Evolutionary conservation across 768 basidiomycete species (phyloP), one percentile per base, ranked within the genome.

Genomic region (Trametes gibbosa): DNA sequence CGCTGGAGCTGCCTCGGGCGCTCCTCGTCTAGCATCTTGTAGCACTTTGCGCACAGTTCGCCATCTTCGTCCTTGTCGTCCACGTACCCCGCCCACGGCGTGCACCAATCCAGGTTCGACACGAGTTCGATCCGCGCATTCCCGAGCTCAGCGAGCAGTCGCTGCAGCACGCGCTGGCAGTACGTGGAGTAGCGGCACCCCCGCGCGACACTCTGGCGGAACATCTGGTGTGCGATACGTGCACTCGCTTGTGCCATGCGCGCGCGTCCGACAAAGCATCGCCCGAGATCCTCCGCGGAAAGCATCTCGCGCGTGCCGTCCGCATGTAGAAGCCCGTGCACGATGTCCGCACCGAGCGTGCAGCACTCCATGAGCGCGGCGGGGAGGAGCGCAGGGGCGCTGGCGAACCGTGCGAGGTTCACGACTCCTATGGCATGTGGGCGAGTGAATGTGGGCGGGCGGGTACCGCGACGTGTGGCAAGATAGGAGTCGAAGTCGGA

Each of bases 291-390:
- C 21, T 63, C 65, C 10, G 53, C 21, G 2, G 56, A 40, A 14
- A 65, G 59, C 23, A 24, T 47, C 46, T 65, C 65, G 32, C 39
- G 41, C 8, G 49, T 35, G 19, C 65, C 61, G 21, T 63, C 62
- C 1, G 41, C 39, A 6, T 50, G 49, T 12, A 25, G 13, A 32
- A 56, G 27, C 0, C 65, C 65, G 46, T 49, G 21, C 4, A 65
- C 50, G 25, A 65, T 57, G 13, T 61, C 49, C 1, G 51, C 50
- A 21, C 61, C 54, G 27, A 63, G 54, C 12, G 57, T 56, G 40
- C 62, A 63, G 55, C 62, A 63, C 21, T 54, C 42, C 50, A 63
- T 61, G 47, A 66, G 60, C 21, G 59, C 65, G n/a, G 51, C 29
- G 32, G 65, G 65, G 32, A 66, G 60, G 3, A 66, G 45, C 23